These are phyloP conservation scores for Mycena amicta DNA, from an alignment of 768 basidiomycete genomes.

Conservation along the genomic window DNA sequence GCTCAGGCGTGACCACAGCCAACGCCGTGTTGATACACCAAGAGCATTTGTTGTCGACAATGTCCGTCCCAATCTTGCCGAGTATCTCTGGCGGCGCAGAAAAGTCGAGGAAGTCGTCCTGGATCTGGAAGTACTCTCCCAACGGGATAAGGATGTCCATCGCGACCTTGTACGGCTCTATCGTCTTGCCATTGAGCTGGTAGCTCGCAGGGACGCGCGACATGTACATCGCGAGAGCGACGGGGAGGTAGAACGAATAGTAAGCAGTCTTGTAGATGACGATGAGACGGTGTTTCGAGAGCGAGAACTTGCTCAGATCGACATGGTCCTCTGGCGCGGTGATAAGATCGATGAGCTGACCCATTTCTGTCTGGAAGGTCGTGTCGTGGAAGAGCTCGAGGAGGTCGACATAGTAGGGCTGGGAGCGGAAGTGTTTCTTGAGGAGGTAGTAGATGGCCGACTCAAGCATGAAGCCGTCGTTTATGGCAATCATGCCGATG, in stretches of 20 bases:
- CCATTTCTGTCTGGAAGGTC: conserved; percentile 92
- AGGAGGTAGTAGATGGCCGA: conserved; percentile 90
- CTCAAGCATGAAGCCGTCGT: conserved; percentile 96
- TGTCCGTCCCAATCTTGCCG: conserved; percentile 97
- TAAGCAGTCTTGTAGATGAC: conserved; percentile 97
- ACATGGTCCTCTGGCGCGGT: conserved; percentile 91
- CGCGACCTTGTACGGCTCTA: conserved; percentile 71
- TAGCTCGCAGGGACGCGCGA: conserved; percentile 60
- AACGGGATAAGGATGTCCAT: conserved; percentile 84
- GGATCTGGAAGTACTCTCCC: conserved; percentile 98
- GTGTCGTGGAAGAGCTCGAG: conserved; percentile 91
- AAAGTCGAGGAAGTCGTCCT: conserved; percentile 97
- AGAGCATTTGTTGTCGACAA: conserved; percentile 97
- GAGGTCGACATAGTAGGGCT: conserved; percentile 85
- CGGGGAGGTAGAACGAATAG: conserved; percentile 98
- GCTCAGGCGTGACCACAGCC: conserved; percentile 51
- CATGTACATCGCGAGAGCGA: conserved; percentile 90
- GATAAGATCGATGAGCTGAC: conserved; percentile 93
- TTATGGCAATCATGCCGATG: conserved; percentile 88
- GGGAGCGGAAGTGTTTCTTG: conserved; percentile 80
- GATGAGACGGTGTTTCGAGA: conserved; percentile 86
- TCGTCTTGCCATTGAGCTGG: conserved; percentile 27
- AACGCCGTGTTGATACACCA: conserved; percentile 95
- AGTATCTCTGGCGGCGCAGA: conserved; percentile 87
- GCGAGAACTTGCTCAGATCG: conserved; percentile 85